phyloP scores from a whole-genome alignment of 2,329 filamentous ascomycete genomes.

The Pseudogymnoascus sp. region DNA sequence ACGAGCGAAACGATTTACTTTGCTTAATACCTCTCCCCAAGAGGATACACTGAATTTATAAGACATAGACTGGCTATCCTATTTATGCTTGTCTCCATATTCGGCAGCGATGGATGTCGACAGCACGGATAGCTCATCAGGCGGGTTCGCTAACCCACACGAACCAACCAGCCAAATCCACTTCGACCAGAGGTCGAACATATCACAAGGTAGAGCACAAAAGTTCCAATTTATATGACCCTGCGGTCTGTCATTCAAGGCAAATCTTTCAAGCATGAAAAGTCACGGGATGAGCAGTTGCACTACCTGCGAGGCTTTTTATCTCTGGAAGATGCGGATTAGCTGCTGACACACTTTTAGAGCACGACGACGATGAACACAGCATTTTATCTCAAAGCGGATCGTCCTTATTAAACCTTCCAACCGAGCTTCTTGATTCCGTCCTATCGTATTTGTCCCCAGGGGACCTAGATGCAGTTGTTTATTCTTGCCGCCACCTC shows the following conservation, averaged over 20 bases:
- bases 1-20: neutral
- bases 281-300: neutral
- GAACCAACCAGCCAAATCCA: neutral
- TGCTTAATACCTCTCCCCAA: neutral
- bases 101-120: neutral
- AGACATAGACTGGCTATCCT: neutral
- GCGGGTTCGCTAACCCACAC: neutral
- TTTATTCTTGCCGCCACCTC: conserved; percentile 54
- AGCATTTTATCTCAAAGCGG: neutral
- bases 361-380: neutral
- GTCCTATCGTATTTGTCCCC: conserved; percentile 61
- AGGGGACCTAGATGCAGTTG: conserved; percentile 51
- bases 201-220: neutral
- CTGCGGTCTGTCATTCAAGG: neutral
- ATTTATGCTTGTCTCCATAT: neutral
- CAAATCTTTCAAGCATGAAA: neutral
- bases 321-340: neutral
- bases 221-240: neutral
- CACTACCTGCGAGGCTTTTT: neutral
- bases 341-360: neutral
- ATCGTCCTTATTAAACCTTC: conserved; percentile 47
- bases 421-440: conserved; percentile 65
- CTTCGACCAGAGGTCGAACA: neutral
- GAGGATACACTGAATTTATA: neutral
- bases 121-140: neutral